Evolutionary conservation across 202 grass and related monocot genomes (phyloP), one percentile per base, ranked within the genome.

Genomic region (Digitaria exilis): DNA sequence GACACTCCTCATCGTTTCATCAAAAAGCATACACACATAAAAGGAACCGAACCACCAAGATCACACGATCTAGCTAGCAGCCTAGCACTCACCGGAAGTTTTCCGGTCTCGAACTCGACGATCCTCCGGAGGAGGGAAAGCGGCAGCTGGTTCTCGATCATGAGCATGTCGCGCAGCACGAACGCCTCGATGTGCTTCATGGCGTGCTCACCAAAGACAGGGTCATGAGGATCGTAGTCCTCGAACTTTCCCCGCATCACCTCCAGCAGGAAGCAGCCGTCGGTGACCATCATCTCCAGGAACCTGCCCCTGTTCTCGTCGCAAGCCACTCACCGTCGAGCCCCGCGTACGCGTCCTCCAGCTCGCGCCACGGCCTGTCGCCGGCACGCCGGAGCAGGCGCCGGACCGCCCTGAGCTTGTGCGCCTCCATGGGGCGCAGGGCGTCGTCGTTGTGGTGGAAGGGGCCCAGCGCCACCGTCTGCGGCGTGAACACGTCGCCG

Each of bases 351-450:
- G 84, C 74, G 17, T 82, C 88, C 76, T 90, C 75, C 80, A 94
- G 82, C 31, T 71, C 28, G 14, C 81, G 50, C 16, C 82, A 34
- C 2, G 71, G 31, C 76, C 74, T 79, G 11, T 81, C 69, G 11
- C 84, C 69, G 21, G 80, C 19, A 7, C 88, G 75, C 51, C 45
- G 82, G 69, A 94, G 75, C 51, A 94, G 78, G 71, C 89, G 86
- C 54, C 71, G 37, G 0, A 94, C 64, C 9, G 88, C 86, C 26
- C 92, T 68, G n/a, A 16, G 80, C 73, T 94, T 94, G 75, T 91
- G 88, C 45, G 79, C 84, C 66, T 91, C 88, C 89, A 87, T 94
- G 48, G 88, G 55, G 19, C 45, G 45, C 15, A 34, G 11, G 12
- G 1, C 13, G 2, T 16, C 45, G 45, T 13, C 11, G 45, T 48